Percentiles rank a stretch among this genome's conserved stretches.
These are phyloP conservation scores for Agrocybe praecox DNA, from an alignment of 768 basidiomycete genomes.

Conservation along the genomic window DNA sequence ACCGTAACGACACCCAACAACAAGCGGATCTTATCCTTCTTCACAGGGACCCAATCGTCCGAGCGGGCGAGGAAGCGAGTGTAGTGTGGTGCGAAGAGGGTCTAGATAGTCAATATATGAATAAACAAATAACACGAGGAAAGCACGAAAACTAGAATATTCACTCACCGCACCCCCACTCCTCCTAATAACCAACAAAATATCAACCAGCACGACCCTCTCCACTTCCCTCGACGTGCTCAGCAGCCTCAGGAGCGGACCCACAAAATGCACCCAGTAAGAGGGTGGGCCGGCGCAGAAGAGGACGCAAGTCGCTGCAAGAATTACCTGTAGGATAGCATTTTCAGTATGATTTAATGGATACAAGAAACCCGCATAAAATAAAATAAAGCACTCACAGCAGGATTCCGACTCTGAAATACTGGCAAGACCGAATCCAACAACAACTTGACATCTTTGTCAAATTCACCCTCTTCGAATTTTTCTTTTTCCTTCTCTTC, in stretches of 20 bases:
- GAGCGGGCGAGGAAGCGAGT: constrained; percentile 69
- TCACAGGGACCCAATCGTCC: constrained; percentile 66
- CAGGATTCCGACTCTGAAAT: constrained; percentile 85
- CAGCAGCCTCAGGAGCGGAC: constrained; percentile 77
- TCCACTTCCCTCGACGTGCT: constrained; percentile 71
- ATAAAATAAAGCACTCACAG: constrained; percentile 58
- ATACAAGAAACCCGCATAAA: background rate
- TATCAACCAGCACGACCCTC: constrained; percentile 72
- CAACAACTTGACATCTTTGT: constrained; percentile 77
- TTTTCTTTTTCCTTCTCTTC: constrained; percentile 12
- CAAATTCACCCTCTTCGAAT: constrained; percentile 56
- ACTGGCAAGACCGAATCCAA: constrained; percentile 73
- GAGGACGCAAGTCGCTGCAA: constrained; percentile 72
- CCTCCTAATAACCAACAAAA: constrained; percentile 59
- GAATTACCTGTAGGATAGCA: constrained; percentile 61
- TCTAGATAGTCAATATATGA: constrained; percentile 34
- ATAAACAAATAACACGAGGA: constrained; percentile 46
- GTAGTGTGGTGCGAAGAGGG: constrained; percentile 65
- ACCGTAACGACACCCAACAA: constrained; percentile 64
- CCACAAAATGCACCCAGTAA: constrained; percentile 55
- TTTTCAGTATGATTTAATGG: too few relatives aligned
- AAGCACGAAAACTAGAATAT: constrained; percentile 33
- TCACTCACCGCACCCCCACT: constrained; percentile 60
- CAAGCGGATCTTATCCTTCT: constrained; percentile 75
- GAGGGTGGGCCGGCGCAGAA: constrained; percentile 73